Conservation (phyloP, 441 rosid species). For the Syzygium malaccense region DNA sequence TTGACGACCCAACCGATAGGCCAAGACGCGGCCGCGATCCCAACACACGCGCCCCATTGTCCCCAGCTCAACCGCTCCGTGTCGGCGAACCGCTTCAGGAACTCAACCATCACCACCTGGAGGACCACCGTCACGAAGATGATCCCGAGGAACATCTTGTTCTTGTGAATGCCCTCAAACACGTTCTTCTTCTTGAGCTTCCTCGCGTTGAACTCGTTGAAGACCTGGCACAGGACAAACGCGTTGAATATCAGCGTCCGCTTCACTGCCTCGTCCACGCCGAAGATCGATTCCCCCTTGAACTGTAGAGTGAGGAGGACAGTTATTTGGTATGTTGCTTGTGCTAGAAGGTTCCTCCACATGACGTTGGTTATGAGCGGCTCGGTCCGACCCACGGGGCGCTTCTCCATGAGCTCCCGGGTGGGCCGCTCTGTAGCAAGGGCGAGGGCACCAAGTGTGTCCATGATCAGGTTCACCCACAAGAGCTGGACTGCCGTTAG, state of each 20-base stretch:
- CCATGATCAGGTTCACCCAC: not conserved
- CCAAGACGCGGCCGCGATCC: constrained; percentile 25
- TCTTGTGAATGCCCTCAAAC: not conserved
- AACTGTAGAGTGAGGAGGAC: not conserved
- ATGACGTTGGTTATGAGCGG: not conserved
- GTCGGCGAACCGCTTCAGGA: not conserved
- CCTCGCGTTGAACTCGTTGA: not conserved
- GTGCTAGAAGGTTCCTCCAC: not conserved
- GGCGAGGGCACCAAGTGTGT: not conserved
- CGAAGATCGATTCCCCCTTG: not conserved
- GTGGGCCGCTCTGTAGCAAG: not conserved
- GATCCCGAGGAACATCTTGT: not conserved
- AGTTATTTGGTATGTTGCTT: not conserved
- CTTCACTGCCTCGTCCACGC: not conserved
- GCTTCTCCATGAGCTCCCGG: not conserved
- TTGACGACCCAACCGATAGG: not conserved
- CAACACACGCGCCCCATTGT: not conserved
- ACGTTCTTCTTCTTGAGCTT: not conserved
- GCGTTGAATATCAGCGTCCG: not conserved
- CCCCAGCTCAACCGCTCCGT: not conserved
- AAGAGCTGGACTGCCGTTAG: not conserved
- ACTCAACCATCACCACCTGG: not conserved
- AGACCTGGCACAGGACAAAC: not conserved
- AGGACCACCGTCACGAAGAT: not conserved
- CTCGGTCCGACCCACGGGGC: not conserved